Conservation (phyloP, 306 rosid species). For the Dalbergia cultrata region DNA sequence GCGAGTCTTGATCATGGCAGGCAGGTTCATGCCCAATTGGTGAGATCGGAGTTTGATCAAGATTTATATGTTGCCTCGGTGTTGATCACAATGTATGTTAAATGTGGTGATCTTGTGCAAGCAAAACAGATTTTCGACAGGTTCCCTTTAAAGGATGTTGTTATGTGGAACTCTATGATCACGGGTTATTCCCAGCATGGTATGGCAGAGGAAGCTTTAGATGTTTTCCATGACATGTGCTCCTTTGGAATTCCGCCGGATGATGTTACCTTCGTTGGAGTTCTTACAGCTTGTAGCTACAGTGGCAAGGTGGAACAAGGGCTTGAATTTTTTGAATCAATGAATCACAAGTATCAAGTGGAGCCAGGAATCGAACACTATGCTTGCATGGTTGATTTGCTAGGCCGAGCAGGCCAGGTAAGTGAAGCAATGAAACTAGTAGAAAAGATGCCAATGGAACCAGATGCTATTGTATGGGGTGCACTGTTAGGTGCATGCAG, state of each 20-base stretch:
- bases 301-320: slow-evolving; percentile 65
- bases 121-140: slow-evolving; percentile 58
- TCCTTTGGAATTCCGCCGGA: slow-evolving; percentile 56
- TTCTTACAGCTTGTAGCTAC: slow-evolving; percentile 76
- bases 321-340: slow-evolving; percentile 53
- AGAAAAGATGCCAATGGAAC: slow-evolving; percentile 68
- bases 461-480: slow-evolving; percentile 76
- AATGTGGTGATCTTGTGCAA: slow-evolving; percentile 67
- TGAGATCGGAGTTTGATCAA: slow-evolving; percentile 56
- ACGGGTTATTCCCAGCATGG: slow-evolving; percentile 78
- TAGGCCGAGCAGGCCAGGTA: slow-evolving; percentile 68
- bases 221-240: slow-evolving; percentile 63
- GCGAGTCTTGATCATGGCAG: slow-evolving; percentile 67
- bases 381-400: slow-evolving; percentile 76
- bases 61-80: slow-evolving; percentile 63
- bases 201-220: slow-evolving; percentile 62
- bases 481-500: slow-evolving; percentile 67
- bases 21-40: slow-evolving; percentile 61
- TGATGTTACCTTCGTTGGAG: slow-evolving; percentile 69
- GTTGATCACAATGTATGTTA: slow-evolving; percentile 68
- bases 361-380: slow-evolving; percentile 64
- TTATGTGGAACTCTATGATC: slow-evolving; percentile 77
- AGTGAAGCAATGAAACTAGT: slow-evolving; percentile 64
- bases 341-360: slow-evolving; percentile 61
- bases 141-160: slow-evolving; percentile 60